Percentiles rank a stretch among this genome's conserved stretches.
Conservation (phyloP, 148 eudicot species). For the Euryodendron excelsum region DNA sequence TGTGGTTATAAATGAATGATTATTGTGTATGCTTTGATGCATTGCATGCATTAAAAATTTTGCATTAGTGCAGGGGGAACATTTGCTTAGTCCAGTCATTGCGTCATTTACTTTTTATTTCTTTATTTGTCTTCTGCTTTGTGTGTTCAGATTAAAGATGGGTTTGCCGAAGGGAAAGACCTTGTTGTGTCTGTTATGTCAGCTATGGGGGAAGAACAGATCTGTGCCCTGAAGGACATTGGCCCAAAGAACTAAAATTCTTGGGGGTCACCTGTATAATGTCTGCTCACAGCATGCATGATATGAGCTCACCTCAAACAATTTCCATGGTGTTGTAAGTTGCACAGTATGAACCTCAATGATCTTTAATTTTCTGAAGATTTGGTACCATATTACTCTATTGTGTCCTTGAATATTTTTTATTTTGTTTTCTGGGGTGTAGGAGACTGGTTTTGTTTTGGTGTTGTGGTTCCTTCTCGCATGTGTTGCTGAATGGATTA, state of each 20-base stretch:
- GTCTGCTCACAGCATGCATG: background rate
- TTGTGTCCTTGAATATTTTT: no score
- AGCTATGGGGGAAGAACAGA: constrained; percentile 39
- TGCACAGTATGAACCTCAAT: no score
- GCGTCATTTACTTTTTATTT: background rate
- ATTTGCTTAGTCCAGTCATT: background rate
- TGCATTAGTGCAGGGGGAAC: background rate
- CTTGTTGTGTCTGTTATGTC: constrained; percentile 29
- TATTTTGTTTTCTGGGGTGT: background rate
- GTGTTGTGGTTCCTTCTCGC: background rate
- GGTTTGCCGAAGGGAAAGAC: constrained; percentile 29
- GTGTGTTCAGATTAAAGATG: constrained; percentile 21
- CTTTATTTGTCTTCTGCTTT: background rate
- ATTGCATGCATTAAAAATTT: no score
- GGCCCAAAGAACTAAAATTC: constrained; percentile 19
- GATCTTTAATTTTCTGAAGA: background rate
- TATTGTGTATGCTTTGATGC: no score
- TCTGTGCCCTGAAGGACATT: constrained; percentile 34
- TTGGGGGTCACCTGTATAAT: background rate
- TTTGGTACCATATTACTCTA: background rate
- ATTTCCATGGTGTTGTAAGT: background rate
- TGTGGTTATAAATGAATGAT: no score
- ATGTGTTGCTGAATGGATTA: background rate
- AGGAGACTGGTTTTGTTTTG: background rate
- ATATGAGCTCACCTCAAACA: background rate